These are phyloP conservation scores for Neodidymelliopsis sp. DNA, from an alignment of 2,329 filamentous ascomycete species.

Conservation along the genomic window DNA sequence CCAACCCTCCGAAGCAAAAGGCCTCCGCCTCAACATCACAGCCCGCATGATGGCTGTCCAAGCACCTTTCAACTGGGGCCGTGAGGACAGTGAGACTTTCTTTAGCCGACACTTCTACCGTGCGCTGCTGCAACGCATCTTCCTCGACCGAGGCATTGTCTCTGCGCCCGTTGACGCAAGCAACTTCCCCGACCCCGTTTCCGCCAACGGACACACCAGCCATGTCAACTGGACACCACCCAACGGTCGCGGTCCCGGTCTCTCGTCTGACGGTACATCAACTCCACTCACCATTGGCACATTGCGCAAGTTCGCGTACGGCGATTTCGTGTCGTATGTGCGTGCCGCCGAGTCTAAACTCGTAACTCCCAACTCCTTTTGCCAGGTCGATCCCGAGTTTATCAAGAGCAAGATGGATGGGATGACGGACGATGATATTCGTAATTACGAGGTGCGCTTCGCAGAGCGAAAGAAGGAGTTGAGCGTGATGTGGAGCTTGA, in stretches of 20 bases:
- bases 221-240: constrained; percentile 46
- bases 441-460: constrained; percentile 72
- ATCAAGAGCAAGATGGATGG: constrained; percentile 71
- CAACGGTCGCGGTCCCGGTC: constrained; percentile 58
- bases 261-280: constrained; percentile 62
- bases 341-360: constrained; percentile 82
- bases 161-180: constrained; percentile 56
- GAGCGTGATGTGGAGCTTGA: constrained; percentile 88
- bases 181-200: constrained; percentile 50
- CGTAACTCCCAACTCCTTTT: constrained; percentile 41
- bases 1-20: constrained; percentile 44
- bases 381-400: constrained; percentile 51
- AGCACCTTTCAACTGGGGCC: constrained; percentile 90
- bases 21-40: constrained; percentile 90
- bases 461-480: constrained; percentile 77
- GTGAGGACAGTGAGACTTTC: constrained; percentile 80
- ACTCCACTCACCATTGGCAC: constrained; percentile 88
- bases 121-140: constrained; percentile 88
- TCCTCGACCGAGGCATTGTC: constrained; percentile 83
- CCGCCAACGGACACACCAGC: constrained; percentile 43
- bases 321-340: constrained; percentile 77
- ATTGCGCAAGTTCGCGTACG: constrained; percentile 80
- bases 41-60: constrained; percentile 98
- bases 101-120: constrained; percentile 95
- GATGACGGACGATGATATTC: constrained; percentile 79